phyloP scores from a whole-genome alignment of 139 green algal species.

The Edaphochlamys debaryana region DNA sequence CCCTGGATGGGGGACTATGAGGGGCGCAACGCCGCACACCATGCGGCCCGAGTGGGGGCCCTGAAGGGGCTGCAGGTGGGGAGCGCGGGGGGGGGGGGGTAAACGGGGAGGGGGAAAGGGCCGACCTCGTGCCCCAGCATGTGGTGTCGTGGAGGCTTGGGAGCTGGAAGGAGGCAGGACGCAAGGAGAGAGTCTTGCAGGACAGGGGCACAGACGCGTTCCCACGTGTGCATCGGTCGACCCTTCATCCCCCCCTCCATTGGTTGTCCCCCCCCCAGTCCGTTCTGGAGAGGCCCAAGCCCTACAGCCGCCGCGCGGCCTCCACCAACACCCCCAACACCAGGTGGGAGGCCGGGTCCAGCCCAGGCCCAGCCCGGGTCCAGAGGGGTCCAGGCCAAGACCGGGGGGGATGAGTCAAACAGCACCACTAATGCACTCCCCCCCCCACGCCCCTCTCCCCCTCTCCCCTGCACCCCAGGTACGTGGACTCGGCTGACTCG shows the following conservation, averaged over 20 bases:
- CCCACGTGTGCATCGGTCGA: background rate
- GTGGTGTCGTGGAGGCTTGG: background rate
- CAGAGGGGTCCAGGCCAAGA: no score
- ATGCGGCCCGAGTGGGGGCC: conserved; percentile 9
- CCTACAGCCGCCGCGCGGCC: no score
- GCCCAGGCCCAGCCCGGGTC: no score
- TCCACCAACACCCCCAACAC: no score
- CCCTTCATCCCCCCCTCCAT: background rate
- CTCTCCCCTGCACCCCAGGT: no score
- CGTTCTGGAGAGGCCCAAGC: no score
- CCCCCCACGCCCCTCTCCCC: no score
- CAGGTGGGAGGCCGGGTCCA: no score
- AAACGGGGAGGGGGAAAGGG: background rate
- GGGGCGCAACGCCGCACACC: conserved; percentile 21
- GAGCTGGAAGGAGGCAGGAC: background rate
- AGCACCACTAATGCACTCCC: no score
- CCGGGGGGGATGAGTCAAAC: no score
- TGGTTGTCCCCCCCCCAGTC: no score
- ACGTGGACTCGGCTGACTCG: conserved; percentile 23
- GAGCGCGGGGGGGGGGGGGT: background rate
- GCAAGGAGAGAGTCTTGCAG: background rate
- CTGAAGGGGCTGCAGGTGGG: conserved; percentile 16
- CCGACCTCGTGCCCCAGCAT: no score
- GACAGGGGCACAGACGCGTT: background rate
- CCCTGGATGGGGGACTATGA: conserved; percentile 31